Conservation (phyloP, 768 basidiomycete genomes). For the Trametes sanguinea region DNA sequence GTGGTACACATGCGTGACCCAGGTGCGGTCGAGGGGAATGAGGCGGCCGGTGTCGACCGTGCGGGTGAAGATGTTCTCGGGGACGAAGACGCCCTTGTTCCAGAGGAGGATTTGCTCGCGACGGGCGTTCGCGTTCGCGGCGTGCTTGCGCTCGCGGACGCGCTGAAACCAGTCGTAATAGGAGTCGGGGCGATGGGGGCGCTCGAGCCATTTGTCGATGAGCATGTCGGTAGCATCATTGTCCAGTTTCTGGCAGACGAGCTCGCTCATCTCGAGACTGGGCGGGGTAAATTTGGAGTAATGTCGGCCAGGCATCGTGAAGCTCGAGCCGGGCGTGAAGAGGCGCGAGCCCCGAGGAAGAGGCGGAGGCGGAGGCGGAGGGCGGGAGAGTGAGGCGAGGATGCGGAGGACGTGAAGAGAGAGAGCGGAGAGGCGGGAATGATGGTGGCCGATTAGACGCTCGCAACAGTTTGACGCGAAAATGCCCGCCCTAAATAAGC, state of each 20-base stretch:
- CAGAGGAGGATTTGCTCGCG: conserved; percentile 47
- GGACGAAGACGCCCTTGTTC: conserved; percentile 73
- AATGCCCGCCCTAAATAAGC: conserved; percentile 24
- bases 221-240: conserved; percentile 76
- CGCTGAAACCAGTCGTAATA: conserved; percentile 79
- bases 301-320: conserved; percentile 24
- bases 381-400: not conserved
- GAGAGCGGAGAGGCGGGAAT: conserved; percentile 4
- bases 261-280: conserved; percentile 72
- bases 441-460: conserved; percentile 7
- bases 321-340: not conserved
- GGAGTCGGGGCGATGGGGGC: conserved; percentile 62
- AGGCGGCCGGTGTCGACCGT: conserved; percentile 77
- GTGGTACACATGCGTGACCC: conserved; percentile 81
- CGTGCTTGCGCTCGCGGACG: conserved; percentile 66
- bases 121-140: conserved; percentile 44
- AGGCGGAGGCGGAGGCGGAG: not conserved
- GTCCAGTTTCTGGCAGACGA: conserved; percentile 75
- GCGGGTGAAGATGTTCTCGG: conserved; percentile 78
- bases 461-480: conserved; percentile 21
- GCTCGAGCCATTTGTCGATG: conserved; percentile 82
- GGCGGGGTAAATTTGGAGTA: conserved; percentile 72
- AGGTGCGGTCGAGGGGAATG: conserved; percentile 79
- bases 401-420: not conserved
- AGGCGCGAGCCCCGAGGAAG: not conserved